Evolutionary conservation across 2,329 filamentous ascomycete genomes (phyloP).

Genomic region (Trichothecium roseum): DNA sequence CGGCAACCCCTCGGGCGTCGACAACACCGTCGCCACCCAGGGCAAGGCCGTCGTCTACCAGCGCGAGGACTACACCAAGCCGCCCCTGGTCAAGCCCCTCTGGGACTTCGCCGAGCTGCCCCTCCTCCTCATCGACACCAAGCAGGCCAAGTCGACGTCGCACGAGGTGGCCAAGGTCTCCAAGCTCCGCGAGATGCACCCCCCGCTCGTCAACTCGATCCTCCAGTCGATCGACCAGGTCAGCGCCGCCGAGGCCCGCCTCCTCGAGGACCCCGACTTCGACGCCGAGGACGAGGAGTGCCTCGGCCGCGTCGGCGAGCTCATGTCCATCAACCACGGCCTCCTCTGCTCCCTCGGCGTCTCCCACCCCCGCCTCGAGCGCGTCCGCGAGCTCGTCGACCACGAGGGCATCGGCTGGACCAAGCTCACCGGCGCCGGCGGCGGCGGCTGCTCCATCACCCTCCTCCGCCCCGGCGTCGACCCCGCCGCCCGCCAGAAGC

Average conservation of each 20-base stretch:
- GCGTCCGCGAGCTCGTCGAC: constrained; percentile 84
- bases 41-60: constrained; percentile 93
- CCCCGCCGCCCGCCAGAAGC: constrained; percentile 42
- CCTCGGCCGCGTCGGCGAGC: constrained; percentile 67
- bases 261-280: constrained; percentile 54
- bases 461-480: constrained; percentile 61
- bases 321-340: constrained; percentile 92
- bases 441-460: constrained; percentile 91
- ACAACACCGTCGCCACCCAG: constrained; percentile 90
- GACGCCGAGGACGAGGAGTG: constrained; percentile 52
- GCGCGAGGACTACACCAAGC: constrained; percentile 64
- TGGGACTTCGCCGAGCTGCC: constrained; percentile 89
- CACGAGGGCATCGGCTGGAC: constrained; percentile 89
- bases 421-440: constrained; percentile 90
- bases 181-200: constrained; percentile 59
- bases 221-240: constrained; percentile 78
- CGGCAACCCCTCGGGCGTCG: constrained; percentile 90
- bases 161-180: constrained; percentile 81
- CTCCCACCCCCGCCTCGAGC: constrained; percentile 86
- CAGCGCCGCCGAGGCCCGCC: constrained; percentile 40
- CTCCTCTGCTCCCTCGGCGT: constrained; percentile 85
- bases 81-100: constrained; percentile 65
- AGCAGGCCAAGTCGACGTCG: constrained; percentile 75
- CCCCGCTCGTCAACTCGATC: constrained; percentile 68
- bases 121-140: constrained; percentile 81